Evolutionary conservation across 1,284 basidiomycete genomes (phyloP).

Genomic region (Sporisorium scitamineum): DNA sequence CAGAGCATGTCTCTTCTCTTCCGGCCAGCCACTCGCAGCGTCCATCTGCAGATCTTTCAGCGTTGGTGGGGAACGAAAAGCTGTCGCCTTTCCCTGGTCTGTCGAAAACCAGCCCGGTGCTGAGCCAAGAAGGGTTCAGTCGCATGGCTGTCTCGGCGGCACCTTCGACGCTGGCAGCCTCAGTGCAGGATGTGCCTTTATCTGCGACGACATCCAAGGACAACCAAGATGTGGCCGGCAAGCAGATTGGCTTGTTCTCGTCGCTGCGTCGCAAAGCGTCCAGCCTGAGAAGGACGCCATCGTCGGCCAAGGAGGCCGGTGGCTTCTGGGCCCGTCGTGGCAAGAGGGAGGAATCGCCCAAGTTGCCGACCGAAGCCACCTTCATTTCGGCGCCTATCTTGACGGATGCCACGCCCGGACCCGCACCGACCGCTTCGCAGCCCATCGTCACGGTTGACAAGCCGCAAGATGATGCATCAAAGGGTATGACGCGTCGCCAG

Average conservation of each 20-base stretch:
- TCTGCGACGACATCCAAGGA: neutral
- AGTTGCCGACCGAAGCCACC: constrained; percentile 23
- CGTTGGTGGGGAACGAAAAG: constrained; percentile 46
- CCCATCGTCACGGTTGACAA: constrained; percentile 17
- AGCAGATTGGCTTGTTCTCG: constrained; percentile 49
- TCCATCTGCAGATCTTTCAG: constrained; percentile 29
- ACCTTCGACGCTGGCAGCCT: neutral
- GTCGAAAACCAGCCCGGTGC: constrained; percentile 24
- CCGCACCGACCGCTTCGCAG: constrained; percentile 17
- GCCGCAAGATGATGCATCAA: neutral
- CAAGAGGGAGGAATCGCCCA: constrained; percentile 36
- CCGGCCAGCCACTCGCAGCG: constrained; percentile 21
- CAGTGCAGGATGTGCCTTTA: constrained; percentile 10
- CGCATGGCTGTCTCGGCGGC: constrained; percentile 19
- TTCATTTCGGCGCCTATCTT: constrained; percentile 48
- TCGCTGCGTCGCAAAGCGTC: constrained; percentile 55
- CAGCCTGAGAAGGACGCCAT: constrained; percentile 33
- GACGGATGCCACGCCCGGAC: constrained; percentile 20
- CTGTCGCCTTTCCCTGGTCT: constrained; percentile 57
- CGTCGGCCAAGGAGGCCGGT: constrained; percentile 23
- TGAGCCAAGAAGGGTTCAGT: constrained; percentile 25
- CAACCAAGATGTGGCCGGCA: constrained; percentile 23
- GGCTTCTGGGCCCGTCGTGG: constrained; percentile 32
- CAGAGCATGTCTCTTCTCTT: constrained; percentile 19
- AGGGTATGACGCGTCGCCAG: neutral